Evolutionary conservation across 2,329 filamentous ascomycete genomes (phyloP), one percentile per base, ranked within the genome.

Genomic region (Elsinoe ampelina): DNA sequence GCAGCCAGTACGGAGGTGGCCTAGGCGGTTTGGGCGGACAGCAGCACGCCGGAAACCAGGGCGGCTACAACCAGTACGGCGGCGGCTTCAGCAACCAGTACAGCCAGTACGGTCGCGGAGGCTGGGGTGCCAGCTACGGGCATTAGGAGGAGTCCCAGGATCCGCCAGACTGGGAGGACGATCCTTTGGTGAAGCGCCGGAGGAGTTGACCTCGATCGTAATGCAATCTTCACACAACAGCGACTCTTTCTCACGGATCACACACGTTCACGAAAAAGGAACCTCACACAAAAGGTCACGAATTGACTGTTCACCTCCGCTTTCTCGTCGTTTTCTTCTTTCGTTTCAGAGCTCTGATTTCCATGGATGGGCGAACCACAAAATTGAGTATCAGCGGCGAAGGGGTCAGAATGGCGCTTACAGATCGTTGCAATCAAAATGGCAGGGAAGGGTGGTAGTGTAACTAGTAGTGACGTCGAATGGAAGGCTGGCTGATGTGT

Each of bases 1-100:
- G 70, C 60, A 72, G 76, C 57, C 78, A 80, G 64, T 80, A 69
- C 57, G 77, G 75, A 56, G 72, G 75, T 30, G 47, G 56, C 34
- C 73, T 80, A 38, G 77, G 77, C 57, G 77, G 77, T 48, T 72
- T 78, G 47, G 76, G 76, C 43, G 70, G 68, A 42, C 75, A 77
- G 61, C 74, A 76, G 61, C 73, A 75, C 60, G 72, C 69, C 75
- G 77, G 66, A 58, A 73, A 69, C 58, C 73, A 75, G 61, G 70
- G 71, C 38, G 63, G 64, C 35, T 73, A 76, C 67, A 71, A 74
- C 59, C 63, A 61, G 10, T 70, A 68, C 57, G 63, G 65, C 17
- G 64, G 26, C 8, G 26, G 65, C 38, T 70, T 68, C 63, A 63
- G 64, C 57, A 66, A 70, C 60, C 63, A 65, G 20, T 69, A 70